phyloP scores from a whole-genome alignment of 192 early-diverging fungal genomes.

The Rhizoclosmatium sp. region DNA sequence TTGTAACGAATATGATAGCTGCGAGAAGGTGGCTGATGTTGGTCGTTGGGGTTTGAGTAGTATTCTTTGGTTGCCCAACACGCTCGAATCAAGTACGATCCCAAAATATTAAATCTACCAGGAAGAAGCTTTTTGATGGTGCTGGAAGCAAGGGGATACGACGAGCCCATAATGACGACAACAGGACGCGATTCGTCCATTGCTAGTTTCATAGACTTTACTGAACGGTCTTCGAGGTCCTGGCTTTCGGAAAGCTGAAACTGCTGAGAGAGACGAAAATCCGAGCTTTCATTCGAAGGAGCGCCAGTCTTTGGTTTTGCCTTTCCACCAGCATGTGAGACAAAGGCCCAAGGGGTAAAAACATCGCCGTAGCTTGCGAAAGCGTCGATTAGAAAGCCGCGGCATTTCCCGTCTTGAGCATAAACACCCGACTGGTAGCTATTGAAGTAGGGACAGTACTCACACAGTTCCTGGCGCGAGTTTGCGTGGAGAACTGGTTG shows the following conservation, averaged over 20 bases:
- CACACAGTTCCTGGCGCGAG: conserved; percentile 26
- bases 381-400: conserved; percentile 25
- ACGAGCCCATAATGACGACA: conserved; percentile 24
- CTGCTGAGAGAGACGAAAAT: neutral
- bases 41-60: neutral
- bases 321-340: conserved; percentile 19
- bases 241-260: conserved; percentile 4
- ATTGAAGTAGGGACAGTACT: conserved; percentile 19
- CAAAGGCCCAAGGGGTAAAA: neutral
- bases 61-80: conserved; percentile 23
- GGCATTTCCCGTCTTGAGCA: neutral
- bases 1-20: conserved; percentile 30
- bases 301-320: conserved; percentile 4
- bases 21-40: neutral
- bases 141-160: neutral
- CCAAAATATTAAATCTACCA: conserved; percentile 22
- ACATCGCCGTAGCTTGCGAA: conserved; percentile 21
- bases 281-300: neutral
- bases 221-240: neutral
- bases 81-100: conserved; percentile 5
- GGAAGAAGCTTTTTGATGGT: neutral
- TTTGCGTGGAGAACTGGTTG: neutral
- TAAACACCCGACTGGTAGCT: conserved; percentile 23
- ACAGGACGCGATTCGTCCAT: conserved; percentile 1
- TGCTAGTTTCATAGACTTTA: neutral